Conservation (phyloP, 2,329 filamentous ascomycete genomes). For the Fusarium annulatum region DNA sequence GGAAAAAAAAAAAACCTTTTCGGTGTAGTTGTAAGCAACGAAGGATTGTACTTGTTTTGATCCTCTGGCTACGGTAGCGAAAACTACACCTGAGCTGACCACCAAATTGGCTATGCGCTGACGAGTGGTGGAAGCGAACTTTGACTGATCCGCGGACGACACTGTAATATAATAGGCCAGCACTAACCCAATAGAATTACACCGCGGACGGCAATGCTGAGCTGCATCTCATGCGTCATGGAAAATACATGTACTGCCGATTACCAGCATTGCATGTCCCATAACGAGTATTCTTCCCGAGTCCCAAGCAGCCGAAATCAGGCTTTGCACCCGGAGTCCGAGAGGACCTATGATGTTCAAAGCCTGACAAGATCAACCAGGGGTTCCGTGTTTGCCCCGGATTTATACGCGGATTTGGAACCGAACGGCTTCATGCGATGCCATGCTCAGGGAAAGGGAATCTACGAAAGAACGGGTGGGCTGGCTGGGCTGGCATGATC, state of each 20-base stretch:
- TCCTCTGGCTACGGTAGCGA: neutral
- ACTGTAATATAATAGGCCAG: constrained; percentile 11
- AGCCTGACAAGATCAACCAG: constrained; percentile 8
- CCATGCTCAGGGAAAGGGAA: constrained; percentile 1
- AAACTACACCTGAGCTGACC: constrained; percentile 4
- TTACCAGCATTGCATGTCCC: neutral
- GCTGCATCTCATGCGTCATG: neutral
- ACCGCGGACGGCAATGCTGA: neutral
- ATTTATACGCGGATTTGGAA: constrained; percentile 15
- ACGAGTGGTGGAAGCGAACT: neutral
- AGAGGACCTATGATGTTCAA: constrained; percentile 22
- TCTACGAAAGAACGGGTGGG: constrained; percentile 7
- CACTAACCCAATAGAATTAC: constrained; percentile 26
- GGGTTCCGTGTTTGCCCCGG: constrained; percentile 24
- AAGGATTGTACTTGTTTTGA: neutral
- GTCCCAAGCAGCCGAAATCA: neutral
- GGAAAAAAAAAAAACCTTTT: neutral
- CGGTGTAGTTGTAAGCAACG: neutral
- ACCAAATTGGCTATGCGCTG: neutral
- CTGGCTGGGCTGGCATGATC: constrained; percentile 6
- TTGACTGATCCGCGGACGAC: neutral
- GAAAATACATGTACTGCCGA: neutral
- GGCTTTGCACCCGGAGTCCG: neutral
- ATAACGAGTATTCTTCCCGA: neutral
- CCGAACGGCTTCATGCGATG: neutral